Evolutionary conservation across 73 alveolate genomes (phyloP).

Genomic region (Breviolum minutum): DNA sequence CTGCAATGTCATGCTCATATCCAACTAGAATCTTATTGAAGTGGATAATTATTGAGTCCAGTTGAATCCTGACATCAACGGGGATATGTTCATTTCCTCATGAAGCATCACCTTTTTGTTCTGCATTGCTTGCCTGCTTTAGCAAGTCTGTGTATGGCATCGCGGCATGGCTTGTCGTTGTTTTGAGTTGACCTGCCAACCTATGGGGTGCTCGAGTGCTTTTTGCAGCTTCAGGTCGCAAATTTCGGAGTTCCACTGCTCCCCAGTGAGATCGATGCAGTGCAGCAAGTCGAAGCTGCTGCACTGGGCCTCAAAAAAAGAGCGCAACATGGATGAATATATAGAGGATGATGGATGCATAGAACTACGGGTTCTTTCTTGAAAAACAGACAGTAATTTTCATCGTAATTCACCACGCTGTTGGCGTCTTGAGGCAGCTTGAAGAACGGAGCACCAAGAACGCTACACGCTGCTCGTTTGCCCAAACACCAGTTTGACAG

Average conservation of each 20-base stretch:
- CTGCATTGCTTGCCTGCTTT: too few relatives aligned
- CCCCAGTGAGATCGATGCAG: slow-evolving; percentile 67
- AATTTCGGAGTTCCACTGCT: slow-evolving; percentile 61
- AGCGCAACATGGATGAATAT: slow-evolving; percentile 36
- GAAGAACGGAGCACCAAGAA: slow-evolving; percentile 39
- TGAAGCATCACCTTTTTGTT: too few relatives aligned
- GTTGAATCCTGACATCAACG: too few relatives aligned
- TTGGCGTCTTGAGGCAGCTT: slow-evolving; percentile 31
- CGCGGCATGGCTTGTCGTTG: not conserved
- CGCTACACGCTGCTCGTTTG: not conserved
- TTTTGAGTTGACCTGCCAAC: not conserved
- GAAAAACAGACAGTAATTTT: not conserved
- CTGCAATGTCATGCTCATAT: too few relatives aligned
- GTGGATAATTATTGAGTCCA: too few relatives aligned
- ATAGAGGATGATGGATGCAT: too few relatives aligned
- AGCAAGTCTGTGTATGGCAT: not conserved
- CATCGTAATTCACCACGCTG: not conserved
- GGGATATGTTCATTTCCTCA: too few relatives aligned
- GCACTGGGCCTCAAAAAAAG: slow-evolving; percentile 61
- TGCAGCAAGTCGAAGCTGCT: slow-evolving; percentile 71
- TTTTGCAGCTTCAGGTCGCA: not conserved
- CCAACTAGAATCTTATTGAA: too few relatives aligned
- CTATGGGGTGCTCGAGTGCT: not conserved
- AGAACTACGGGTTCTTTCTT: too few relatives aligned
- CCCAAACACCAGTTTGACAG: not conserved